phyloP scores from a whole-genome alignment of 208 protist species.

The Angomonas deanei region DNA sequence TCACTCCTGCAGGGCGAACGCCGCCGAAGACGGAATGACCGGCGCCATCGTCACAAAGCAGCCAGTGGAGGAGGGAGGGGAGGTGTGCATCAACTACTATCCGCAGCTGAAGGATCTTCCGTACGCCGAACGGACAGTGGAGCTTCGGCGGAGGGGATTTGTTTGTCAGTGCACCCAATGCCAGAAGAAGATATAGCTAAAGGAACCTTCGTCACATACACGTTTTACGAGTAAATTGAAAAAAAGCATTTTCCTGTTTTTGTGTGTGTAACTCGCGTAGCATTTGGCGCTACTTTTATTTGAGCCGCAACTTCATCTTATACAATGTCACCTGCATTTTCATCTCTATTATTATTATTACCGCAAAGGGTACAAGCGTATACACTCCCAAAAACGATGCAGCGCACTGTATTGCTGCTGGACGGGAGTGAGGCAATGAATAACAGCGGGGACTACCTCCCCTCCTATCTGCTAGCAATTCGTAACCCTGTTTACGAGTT shows the following conservation, averaged over 20 bases:
- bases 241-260: constrained; percentile 1
- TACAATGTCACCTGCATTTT: not conserved
- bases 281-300: not conserved
- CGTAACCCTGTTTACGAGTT: constrained; percentile 51
- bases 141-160: constrained; percentile 48
- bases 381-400: no score
- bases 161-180: constrained; percentile 54
- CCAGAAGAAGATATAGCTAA: constrained; percentile 4
- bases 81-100: constrained; percentile 77
- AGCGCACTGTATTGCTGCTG: constrained; percentile 72
- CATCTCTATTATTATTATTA: not conserved
- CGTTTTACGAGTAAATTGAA: not conserved
- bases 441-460: constrained; percentile 73
- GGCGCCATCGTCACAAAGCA: constrained; percentile 44
- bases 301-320: constrained; percentile 2
- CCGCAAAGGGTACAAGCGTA: not conserved
- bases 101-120: constrained; percentile 56
- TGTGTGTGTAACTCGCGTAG: not conserved
- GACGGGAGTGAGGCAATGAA: constrained; percentile 86
- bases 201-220: no score
- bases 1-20: constrained; percentile 78
- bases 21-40: constrained; percentile 41
- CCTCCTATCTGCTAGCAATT: constrained; percentile 71
- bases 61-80: constrained; percentile 42
- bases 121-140: constrained; percentile 41